A percentile compares a stretch with the other conserved stretches of the same genome.
Conservation (phyloP, 108 stramenopile species). For the Bacterosira constricta region DNA sequence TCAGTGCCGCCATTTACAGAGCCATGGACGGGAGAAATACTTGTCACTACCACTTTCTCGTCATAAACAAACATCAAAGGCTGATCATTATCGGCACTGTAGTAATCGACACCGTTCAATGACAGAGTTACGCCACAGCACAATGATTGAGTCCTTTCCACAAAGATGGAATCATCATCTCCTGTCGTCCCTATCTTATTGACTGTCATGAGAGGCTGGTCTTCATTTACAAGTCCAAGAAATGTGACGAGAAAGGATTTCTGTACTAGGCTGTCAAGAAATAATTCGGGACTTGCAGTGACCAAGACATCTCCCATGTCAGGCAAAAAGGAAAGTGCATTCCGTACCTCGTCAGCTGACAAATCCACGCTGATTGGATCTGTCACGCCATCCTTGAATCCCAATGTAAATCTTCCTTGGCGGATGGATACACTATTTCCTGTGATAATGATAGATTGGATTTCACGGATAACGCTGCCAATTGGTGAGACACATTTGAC, state of each 20-base stretch:
- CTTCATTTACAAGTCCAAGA: conserved; percentile 6
- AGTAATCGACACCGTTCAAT: conserved; percentile 6
- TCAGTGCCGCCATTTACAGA: neutral
- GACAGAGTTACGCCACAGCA: conserved; percentile 5
- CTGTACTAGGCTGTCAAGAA: neutral
- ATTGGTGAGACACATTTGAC: neutral
- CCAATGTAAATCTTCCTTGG: neutral
- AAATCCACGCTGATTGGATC: neutral
- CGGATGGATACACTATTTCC: too few species aligned
- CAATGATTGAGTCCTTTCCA: neutral
- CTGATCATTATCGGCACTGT: neutral
- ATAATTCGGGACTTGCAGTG: neutral
- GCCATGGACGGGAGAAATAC: conserved; percentile 1
- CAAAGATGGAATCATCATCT: too few species aligned
- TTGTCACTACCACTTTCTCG: conserved; percentile 8
- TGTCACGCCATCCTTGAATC: neutral
- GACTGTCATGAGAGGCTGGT: neutral
- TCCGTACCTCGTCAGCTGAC: neutral
- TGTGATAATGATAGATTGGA: neutral
- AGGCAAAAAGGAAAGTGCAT: neutral
- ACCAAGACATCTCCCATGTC: neutral
- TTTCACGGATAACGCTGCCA: neutral
- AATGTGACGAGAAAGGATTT: neutral
- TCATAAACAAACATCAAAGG: conserved; percentile 3
- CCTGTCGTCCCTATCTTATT: neutral